Percentiles rank a stretch among this genome's conserved stretches.
These are phyloP conservation scores for Sextonia rubra DNA, from an alignment of 164 flowering plant genomes.

Conservation along the genomic window DNA sequence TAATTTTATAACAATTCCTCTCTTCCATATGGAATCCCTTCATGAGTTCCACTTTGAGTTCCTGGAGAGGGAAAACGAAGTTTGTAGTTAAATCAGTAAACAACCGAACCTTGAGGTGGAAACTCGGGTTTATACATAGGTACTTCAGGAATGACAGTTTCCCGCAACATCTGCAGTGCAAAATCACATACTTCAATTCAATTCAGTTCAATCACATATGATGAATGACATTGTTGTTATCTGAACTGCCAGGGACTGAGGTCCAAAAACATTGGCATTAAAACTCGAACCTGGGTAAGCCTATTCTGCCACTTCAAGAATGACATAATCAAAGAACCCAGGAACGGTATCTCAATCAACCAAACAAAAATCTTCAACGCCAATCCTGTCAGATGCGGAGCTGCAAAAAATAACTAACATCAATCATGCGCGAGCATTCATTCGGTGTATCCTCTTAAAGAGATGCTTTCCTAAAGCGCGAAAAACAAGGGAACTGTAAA, in stretches of 20 bases:
- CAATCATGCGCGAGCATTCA: too few species aligned
- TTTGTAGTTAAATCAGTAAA: not conserved
- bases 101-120: conserved; percentile 77
- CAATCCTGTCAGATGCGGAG: conserved; percentile 71
- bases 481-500: too few species aligned
- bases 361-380: conserved; percentile 51
- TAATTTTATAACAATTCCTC: not conserved
- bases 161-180: conserved; percentile 53
- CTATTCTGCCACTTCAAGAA: conserved; percentile 60
- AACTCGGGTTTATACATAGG: conserved; percentile 96
- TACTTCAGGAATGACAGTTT: conserved; percentile 74
- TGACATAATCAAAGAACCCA: conserved; percentile 47
- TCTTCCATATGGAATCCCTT: not conserved
- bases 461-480: not conserved
- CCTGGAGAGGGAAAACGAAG: too few species aligned
- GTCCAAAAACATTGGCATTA: conserved; percentile 5
- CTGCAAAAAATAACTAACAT: conserved; percentile 28
- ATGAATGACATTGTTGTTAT: too few species aligned
- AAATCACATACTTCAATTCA: too few species aligned
- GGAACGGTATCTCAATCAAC: conserved; percentile 47
- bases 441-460: too few species aligned
- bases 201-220: too few species aligned
- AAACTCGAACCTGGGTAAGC: conserved; percentile 43
- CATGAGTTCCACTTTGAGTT: too few species aligned
- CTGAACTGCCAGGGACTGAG: not conserved